Percentiles rank a stretch among this genome's conserved stretches.
Evolutionary conservation across 306 rosid species (phyloP).

Genomic region (Carpinus viminea): DNA sequence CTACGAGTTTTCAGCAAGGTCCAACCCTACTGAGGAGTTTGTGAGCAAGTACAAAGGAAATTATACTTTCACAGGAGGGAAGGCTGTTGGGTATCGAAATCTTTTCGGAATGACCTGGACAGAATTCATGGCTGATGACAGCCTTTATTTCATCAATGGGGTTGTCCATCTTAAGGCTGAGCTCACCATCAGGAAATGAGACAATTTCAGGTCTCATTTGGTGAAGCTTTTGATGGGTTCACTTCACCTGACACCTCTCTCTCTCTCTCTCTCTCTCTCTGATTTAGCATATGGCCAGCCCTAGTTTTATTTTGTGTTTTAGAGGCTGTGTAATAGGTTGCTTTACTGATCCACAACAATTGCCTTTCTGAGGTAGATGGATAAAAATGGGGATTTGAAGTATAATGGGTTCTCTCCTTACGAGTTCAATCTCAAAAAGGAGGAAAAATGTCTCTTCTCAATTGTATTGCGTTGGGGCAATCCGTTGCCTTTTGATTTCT

Average conservation of each 20-base stretch:
- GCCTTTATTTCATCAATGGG: slow-evolving; percentile 43
- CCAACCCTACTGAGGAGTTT: slow-evolving; percentile 37
- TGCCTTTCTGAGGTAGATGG: not conserved
- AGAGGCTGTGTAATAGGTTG: slow-evolving; percentile 12
- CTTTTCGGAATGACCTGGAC: slow-evolving; percentile 40
- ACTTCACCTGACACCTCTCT: not conserved
- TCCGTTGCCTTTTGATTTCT: no score
- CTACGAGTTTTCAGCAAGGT: slow-evolving; percentile 47
- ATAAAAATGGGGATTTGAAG: no score
- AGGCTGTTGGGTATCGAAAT: slow-evolving; percentile 49
- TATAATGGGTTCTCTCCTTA: no score
- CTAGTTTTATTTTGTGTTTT: not conserved
- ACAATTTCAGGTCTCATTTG: slow-evolving; percentile 7
- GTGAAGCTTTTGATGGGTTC: not conserved
- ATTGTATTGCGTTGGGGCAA: no score
- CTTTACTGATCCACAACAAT: not conserved
- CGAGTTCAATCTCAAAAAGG: no score
- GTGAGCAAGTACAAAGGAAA: slow-evolving; percentile 34
- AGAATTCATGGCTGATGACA: slow-evolving; percentile 37
- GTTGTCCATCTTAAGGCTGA: slow-evolving; percentile 47
- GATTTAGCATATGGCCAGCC: not conserved
- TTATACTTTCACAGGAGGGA: slow-evolving; percentile 49
- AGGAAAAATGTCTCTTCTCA: no score
- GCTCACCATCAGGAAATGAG: slow-evolving; percentile 44
- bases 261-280: not conserved